These are phyloP conservation scores for Posidonia australis DNA, from an alignment of 106 monocot genomes.

Conservation along the genomic window DNA sequence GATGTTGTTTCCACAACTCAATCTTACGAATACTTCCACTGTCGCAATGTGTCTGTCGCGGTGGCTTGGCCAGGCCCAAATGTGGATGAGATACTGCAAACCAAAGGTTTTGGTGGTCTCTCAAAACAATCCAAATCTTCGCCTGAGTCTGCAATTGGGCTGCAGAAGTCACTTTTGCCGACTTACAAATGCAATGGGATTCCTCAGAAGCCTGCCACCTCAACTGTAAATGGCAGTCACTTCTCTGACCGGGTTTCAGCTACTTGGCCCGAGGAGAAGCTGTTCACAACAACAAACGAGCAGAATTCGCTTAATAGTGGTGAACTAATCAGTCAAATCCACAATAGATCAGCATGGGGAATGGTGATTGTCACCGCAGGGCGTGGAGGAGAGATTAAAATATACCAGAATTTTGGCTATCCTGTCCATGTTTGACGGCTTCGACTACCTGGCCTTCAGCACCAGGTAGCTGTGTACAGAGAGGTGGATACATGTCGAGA, in stretches of 20 bases:
- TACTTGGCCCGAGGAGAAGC: conserved; percentile 12
- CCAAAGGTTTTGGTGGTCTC: no score
- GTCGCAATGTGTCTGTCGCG: conserved; percentile 17
- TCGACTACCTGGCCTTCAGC: not conserved
- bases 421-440: conserved; percentile 8
- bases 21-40: conserved; percentile 30
- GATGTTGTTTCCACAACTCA: conserved; percentile 7
- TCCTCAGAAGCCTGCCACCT: not conserved
- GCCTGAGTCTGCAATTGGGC: not conserved
- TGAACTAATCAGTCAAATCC: not conserved
- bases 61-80: conserved; percentile 18
- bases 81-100: not conserved
- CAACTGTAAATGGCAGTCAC: not conserved
- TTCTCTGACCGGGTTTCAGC: conserved; percentile 4
- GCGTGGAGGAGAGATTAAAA: conserved; percentile 15
- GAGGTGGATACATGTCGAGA: no score
- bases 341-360: conserved; percentile 21
- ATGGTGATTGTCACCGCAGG: conserved; percentile 30
- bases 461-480: no score
- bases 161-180: not conserved
- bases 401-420: conserved; percentile 25
- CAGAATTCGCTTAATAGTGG: conserved; percentile 1
- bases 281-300: not conserved
- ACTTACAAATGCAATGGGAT: not conserved
- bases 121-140: not conserved